Percentiles rank a stretch among this genome's conserved stretches.
These are phyloP conservation scores for Bremia lactucae DNA, from an alignment of 352 stramenopile genomes.

Conservation along the genomic window DNA sequence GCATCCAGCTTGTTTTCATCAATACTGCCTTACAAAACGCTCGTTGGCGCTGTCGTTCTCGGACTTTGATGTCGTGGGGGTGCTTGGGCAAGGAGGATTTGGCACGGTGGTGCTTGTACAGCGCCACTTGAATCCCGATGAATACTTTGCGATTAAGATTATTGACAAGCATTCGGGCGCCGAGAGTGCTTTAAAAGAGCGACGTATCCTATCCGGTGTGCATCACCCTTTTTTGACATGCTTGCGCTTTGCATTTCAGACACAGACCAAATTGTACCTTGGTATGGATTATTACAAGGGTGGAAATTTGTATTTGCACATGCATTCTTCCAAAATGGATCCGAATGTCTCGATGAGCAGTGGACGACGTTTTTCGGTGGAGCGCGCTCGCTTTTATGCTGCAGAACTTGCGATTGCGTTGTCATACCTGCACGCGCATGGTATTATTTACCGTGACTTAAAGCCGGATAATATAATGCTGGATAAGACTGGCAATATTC, in stretches of 20 bases:
- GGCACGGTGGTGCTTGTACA: conserved; percentile 76
- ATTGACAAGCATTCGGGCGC: conserved; percentile 76
- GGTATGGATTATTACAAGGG: conserved; percentile 82
- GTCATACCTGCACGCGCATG: conserved; percentile 77
- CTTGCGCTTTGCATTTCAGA: conserved; percentile 82
- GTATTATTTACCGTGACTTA: conserved; percentile 82
- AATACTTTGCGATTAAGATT: conserved; percentile 85
- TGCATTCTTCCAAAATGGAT: conserved; percentile 80
- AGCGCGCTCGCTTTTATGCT: conserved; percentile 77
- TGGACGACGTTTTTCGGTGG: conserved; percentile 54
- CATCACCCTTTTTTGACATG: conserved; percentile 74
- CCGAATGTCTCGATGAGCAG: conserved; percentile 65
- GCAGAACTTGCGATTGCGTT: conserved; percentile 80
- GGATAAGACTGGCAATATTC: conserved; percentile 78
- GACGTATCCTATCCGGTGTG: conserved; percentile 62
- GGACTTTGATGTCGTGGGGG: conserved; percentile 77
- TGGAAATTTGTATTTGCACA: conserved; percentile 79
- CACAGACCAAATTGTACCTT: conserved; percentile 70
- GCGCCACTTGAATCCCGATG: conserved; percentile 57
- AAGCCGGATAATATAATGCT: conserved; percentile 88
- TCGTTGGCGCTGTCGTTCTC: conserved; percentile 76
- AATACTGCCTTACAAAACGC: conserved; percentile 74
- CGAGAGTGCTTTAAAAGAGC: conserved; percentile 65
- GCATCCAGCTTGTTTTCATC: conserved; percentile 70
- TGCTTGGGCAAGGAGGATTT: conserved; percentile 72